These are phyloP conservation scores for Aspergillus funiculosus DNA, from an alignment of 495 filamentous ascomycete genomes.

Conservation along the genomic window DNA sequence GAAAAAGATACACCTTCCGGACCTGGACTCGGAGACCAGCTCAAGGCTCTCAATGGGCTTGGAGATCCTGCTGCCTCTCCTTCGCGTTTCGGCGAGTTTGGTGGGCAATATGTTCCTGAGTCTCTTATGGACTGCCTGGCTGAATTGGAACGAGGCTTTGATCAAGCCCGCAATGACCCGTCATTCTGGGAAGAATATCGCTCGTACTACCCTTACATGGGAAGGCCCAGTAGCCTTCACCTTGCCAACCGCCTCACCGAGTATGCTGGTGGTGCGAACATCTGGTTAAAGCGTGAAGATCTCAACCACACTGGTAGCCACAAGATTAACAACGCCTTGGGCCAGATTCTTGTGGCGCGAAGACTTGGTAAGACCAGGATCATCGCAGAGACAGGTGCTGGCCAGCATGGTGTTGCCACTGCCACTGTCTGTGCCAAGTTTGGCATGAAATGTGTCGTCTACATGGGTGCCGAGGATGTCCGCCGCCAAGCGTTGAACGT, in stretches of 20 bases:
- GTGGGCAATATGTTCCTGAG: slow-evolving; percentile 98
- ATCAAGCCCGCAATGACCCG: slow-evolving; percentile 74
- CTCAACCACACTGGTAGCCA: slow-evolving; percentile 81
- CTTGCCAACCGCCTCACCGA: slow-evolving; percentile 81
- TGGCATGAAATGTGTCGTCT: slow-evolving; percentile 90
- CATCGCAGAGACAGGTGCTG: slow-evolving; percentile 94
- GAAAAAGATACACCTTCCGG: slow-evolving; percentile 52
- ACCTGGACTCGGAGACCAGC: slow-evolving; percentile 62
- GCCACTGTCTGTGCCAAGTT: slow-evolving; percentile 96
- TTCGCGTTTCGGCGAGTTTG: slow-evolving; percentile 90
- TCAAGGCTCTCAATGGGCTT: slow-evolving; percentile 61
- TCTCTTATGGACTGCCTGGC: slow-evolving; percentile 94
- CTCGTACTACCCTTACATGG: slow-evolving; percentile 97
- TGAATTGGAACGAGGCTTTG: slow-evolving; percentile 89
- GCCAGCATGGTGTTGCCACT: slow-evolving; percentile 92
- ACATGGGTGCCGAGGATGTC: slow-evolving; percentile 95
- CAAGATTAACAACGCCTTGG: slow-evolving; percentile 97
- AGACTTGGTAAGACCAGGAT: slow-evolving; percentile 86
- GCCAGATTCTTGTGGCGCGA: slow-evolving; percentile 77
- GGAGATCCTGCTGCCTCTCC: slow-evolving; percentile 55
- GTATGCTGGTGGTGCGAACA: slow-evolving; percentile 81
- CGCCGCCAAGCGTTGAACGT: slow-evolving; percentile 91
- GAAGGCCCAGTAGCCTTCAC: slow-evolving; percentile 86
- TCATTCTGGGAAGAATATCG: slow-evolving; percentile 96
- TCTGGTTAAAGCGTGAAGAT: slow-evolving; percentile 95